A percentile compares a stretch with the other conserved stretches of the same genome.
Evolutionary conservation across 2,329 filamentous ascomycete species (phyloP).

Genomic region (Colletotrichum lini): DNA sequence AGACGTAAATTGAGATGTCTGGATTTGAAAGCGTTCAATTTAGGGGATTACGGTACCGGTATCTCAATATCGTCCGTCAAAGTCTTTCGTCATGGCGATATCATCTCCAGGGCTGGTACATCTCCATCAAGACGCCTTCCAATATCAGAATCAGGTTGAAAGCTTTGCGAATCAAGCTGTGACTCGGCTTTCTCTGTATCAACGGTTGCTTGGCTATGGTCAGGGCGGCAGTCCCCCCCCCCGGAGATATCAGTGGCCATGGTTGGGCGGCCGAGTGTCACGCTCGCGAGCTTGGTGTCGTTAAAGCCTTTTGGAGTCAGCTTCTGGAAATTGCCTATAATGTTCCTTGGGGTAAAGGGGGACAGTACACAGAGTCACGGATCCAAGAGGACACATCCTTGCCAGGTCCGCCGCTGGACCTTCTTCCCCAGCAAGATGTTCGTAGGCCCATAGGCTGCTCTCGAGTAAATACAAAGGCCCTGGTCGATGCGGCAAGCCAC

Average conservation of each 20-base stretch:
- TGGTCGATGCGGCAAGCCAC: slow-evolving; percentile 58
- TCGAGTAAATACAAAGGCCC: slow-evolving; percentile 57
- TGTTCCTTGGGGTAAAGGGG: neutral
- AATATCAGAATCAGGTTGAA: slow-evolving; percentile 43
- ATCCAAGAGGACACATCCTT: slow-evolving; percentile 57
- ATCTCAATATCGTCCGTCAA: neutral
- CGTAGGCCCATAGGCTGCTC: slow-evolving; percentile 30
- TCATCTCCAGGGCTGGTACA: slow-evolving; percentile 47
- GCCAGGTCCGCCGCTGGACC: slow-evolving; percentile 55
- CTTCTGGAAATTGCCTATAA: neutral
- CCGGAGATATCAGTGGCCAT: neutral
- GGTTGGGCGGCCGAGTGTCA: slow-evolving; percentile 7
- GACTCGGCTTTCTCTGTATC: neutral
- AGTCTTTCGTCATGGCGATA: neutral
- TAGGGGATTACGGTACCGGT: neutral
- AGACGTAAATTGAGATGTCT: slow-evolving; percentile 1
- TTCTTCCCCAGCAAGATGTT: slow-evolving; percentile 52
- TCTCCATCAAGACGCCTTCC: slow-evolving; percentile 50
- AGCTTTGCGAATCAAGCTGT: slow-evolving; percentile 42
- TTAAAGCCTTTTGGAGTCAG: neutral
- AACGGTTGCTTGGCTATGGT: neutral
- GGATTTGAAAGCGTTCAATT: too few relatives aligned
- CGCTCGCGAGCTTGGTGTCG: neutral
- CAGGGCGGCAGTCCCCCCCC: neutral
- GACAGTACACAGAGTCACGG: slow-evolving; percentile 46